Evolutionary conservation across 805 yeast species (phyloP), one percentile per base, ranked within the genome.

Genomic region (Teunomyces panamensis): DNA sequence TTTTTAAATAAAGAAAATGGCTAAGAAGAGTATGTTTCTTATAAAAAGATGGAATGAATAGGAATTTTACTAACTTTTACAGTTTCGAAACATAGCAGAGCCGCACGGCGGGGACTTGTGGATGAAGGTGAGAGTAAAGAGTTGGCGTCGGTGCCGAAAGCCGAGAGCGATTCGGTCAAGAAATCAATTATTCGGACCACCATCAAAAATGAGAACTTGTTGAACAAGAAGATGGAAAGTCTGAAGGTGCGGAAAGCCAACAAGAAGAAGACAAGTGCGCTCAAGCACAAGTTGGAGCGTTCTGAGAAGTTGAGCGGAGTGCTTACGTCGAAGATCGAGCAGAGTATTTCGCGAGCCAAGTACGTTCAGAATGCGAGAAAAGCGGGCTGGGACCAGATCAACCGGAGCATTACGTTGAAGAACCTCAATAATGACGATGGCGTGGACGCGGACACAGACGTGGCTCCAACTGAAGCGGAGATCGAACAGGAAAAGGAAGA

Each of bases 321-420:
- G 42, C 68, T 85, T 45, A 75, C 80, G 14, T 75, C 78, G 39
- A 86, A 85, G 60, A 84, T 85, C 35, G 79, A 79, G 53, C 81
- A 80, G 55, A 81, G 89, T 53, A 78, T 83, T 26, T 75, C 76
- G 42, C 77, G 89, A 58, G 84, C 88, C 17, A 83, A 74, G 56
- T 78, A 71, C 54, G 81, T 85, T 27, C 85, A 80, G 56, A 68
- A 64, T 16, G 73, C 85, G 9, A 75, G 94, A 64, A 85, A 84
- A 62, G 68, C 87, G 0, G 84, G 81, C 11, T 86, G 92, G 94
- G 90, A 85, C 43, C 68, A 74, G 39, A 83, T 84, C 46, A 86
- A 85, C 59, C 70, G 77, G 49, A 62, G 64, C 28, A 75, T 82
- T 9, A 74, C 61, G 47, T 63, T 64, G 26, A 54, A 49, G 36